These are phyloP conservation scores for Apophysomyces elegans DNA, from an alignment of 371 early-diverging fungal species.

Conservation along the genomic window DNA sequence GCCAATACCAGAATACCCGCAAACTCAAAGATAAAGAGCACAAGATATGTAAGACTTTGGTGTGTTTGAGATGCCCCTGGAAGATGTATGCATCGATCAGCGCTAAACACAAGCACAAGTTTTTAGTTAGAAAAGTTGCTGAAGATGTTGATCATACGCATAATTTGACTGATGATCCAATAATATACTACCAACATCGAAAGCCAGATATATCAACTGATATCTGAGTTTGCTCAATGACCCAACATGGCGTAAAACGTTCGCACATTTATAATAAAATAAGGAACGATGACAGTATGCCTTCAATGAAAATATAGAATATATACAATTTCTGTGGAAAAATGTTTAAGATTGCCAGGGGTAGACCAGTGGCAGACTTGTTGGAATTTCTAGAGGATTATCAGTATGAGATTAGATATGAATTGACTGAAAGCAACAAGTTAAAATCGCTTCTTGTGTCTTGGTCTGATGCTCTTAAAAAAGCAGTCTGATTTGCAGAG, in stretches of 20 bases:
- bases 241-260: background rate
- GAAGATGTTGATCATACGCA: background rate
- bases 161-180: background rate
- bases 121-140: background rate
- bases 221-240: background rate
- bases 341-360: background rate
- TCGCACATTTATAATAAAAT: background rate
- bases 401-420: background rate
- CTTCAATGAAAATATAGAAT: background rate
- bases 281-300: background rate
- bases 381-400: background rate
- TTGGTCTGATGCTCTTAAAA: too few species aligned
- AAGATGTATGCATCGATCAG: slow-evolving; percentile 1
- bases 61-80: background rate
- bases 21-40: background rate
- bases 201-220: background rate
- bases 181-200: background rate
- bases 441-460: too few species aligned
- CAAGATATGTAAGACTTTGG: background rate
- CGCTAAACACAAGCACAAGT: background rate
- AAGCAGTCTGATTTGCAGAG: too few species aligned
- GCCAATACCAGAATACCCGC: background rate
- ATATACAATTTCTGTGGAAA: slow-evolving; percentile 9
- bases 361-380: background rate
- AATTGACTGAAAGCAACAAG: too few species aligned